Evolutionary conservation across 768 basidiomycete genomes (phyloP).

Genomic region (Lanmaoa pseudosensibilis): DNA sequence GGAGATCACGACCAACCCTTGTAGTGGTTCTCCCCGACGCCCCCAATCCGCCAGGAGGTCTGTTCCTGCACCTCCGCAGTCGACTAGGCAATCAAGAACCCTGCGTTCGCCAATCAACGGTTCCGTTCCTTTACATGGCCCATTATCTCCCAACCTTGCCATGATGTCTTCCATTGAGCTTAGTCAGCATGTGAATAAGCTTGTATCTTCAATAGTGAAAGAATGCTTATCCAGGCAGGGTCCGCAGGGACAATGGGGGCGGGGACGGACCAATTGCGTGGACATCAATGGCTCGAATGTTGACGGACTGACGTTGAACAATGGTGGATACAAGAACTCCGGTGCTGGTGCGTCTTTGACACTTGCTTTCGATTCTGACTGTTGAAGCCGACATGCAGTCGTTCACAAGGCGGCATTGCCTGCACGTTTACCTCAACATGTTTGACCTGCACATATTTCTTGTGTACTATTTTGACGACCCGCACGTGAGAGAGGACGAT

Average conservation of each 20-base stretch:
- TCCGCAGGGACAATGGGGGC: neutral
- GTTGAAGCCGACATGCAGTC: neutral
- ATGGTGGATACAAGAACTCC: neutral
- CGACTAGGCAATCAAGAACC: neutral
- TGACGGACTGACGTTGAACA: constrained; percentile 9
- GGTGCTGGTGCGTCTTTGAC: constrained; percentile 10
- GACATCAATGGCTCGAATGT: neutral
- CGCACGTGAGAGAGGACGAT: neutral
- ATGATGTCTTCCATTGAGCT: neutral
- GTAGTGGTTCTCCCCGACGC: neutral
- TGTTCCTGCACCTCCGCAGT: constrained; percentile 3
- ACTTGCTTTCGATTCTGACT: neutral
- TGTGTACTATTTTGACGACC: neutral
- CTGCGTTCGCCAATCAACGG: neutral
- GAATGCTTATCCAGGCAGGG: neutral
- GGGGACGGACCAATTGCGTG: neutral
- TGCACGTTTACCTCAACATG: neutral
- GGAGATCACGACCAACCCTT: neutral
- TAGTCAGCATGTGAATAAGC: neutral
- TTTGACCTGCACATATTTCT: neutral
- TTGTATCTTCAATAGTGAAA: neutral
- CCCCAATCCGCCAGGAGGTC: constrained; percentile 7
- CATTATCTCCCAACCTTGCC: neutral
- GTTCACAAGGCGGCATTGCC: constrained; percentile 6
- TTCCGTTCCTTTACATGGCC: neutral